Evolutionary conservation across 495 filamentous ascomycete genomes (phyloP), one percentile per base, ranked within the genome.

Genomic region (Podospora fimiseda): DNA sequence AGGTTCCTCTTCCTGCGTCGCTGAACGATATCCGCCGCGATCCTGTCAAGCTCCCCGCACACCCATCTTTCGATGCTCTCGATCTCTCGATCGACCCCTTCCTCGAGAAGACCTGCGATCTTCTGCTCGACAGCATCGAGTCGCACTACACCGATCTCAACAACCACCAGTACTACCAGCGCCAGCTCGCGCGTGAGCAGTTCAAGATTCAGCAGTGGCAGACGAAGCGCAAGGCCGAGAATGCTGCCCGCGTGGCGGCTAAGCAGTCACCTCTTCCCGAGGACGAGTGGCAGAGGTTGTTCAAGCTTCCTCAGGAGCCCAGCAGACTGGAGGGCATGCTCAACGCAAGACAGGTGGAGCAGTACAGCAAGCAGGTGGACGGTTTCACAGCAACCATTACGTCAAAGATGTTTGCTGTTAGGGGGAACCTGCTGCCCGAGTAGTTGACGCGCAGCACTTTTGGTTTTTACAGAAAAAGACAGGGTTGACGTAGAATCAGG

Each of bases 81-180:
- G 89, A 96, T 53, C 85, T 98, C 46, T 89, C 83, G 60, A 92
- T 97, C 68, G 93, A 98, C 65, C 93, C 93, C 21, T 97, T 93
- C 79, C 82, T 98, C n/a, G 91, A 96, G 79, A 95, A 95, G 80
- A 95, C 92, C 52, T 93, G 89, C 71, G 91, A 98, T 64, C 82
- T 95, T 56, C 81, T 98, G 20, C 83, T 98, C 52, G 93, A 98
- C 53, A 89, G 84, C 73, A 97, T 98, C 64, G 93, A 98, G 76
- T 82, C 85, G 20, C 93, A 98, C 77, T 90, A 97, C 72, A 95
- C 91, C 44, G 93, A 98, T 73, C 85, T 92, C 66, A 98, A 97
- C 80, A 98, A 98, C 78, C 88, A 89, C 75, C 90, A 95, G 73
- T 98, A 96, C 78, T 95, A 97, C 77, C 89, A 95, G 74, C 83